Evolutionary conservation across 2,329 filamentous ascomycete genomes (phyloP).

Genomic region (Calonectria montana): DNA sequence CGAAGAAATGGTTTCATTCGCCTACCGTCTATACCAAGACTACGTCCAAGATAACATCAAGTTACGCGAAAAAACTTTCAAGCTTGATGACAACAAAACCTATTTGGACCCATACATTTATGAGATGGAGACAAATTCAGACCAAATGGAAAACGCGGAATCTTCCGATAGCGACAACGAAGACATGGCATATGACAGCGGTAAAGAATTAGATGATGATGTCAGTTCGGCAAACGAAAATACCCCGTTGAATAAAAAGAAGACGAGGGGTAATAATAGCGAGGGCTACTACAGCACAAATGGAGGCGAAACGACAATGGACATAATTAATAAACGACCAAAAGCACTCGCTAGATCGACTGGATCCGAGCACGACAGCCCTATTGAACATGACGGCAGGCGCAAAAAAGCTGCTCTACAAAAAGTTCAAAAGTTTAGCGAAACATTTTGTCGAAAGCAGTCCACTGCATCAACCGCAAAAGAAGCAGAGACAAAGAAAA

Average conservation of each 20-base stretch:
- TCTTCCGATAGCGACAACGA: not conserved
- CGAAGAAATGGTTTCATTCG: slow-evolving; percentile 65
- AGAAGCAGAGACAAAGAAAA: slow-evolving; percentile 21
- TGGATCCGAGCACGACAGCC: too few species aligned
- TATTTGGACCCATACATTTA: too few species aligned
- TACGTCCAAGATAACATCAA: slow-evolving; percentile 46
- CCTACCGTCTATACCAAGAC: slow-evolving; percentile 56
- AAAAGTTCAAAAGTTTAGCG: slow-evolving; percentile 57
- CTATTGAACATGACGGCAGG: not conserved
- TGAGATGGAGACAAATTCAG: too few species aligned
- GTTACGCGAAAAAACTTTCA: not conserved
- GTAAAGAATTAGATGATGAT: not conserved
- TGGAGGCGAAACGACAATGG: too few species aligned
- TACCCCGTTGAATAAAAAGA: not conserved
- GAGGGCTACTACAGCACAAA: too few species aligned
- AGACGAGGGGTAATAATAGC: too few species aligned
- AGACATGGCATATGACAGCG: not conserved
- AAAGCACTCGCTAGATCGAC: too few species aligned
- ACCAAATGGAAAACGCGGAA: too few species aligned
- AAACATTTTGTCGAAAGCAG: slow-evolving; percentile 60
- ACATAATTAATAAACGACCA: not conserved
- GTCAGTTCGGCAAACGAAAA: not conserved
- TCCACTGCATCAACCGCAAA: slow-evolving; percentile 38
- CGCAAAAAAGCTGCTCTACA: not conserved
- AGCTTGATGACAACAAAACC: not conserved